phyloP scores from a whole-genome alignment of 208 protist species.

The Leishmania arabica region DNA sequence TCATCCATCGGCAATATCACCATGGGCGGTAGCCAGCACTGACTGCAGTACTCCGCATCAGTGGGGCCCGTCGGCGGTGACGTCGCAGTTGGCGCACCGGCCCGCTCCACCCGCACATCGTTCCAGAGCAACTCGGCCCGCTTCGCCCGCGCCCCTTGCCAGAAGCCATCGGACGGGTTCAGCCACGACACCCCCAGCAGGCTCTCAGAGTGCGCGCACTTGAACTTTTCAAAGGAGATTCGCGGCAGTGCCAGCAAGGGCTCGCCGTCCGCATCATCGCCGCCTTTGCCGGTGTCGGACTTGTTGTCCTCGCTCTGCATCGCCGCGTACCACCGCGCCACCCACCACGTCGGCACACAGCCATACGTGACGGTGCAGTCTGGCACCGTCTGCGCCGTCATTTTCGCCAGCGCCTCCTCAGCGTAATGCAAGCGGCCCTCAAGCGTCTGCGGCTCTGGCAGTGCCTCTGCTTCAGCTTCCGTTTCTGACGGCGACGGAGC shows the following conservation, averaged over 20 bases:
- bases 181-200: constrained; percentile 59
- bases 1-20: constrained; percentile 73
- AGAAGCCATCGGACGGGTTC: constrained; percentile 76
- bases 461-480: background rate
- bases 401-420: constrained; percentile 29
- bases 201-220: constrained; percentile 60
- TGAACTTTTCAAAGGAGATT: constrained; percentile 39
- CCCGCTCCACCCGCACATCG: constrained; percentile 19
- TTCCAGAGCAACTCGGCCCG: constrained; percentile 48
- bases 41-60: constrained; percentile 18
- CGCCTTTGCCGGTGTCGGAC: background rate
- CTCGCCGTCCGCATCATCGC: background rate
- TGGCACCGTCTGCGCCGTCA: constrained; percentile 25
- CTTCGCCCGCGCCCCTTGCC: constrained; percentile 56
- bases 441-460: constrained; percentile 27
- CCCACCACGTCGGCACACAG: constrained; percentile 85
- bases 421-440: constrained; percentile 38
- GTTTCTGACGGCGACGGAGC: background rate
- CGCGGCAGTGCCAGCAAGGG: constrained; percentile 19
- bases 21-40: constrained; percentile 61
- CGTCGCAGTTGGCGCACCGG: background rate
- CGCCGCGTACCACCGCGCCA: constrained; percentile 62
- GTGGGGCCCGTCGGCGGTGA: background rate
- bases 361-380: constrained; percentile 40
- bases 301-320: constrained; percentile 34